Evolutionary conservation across 2,329 filamentous ascomycete genomes (phyloP).

Genomic region (Verticillium alfalfae): DNA sequence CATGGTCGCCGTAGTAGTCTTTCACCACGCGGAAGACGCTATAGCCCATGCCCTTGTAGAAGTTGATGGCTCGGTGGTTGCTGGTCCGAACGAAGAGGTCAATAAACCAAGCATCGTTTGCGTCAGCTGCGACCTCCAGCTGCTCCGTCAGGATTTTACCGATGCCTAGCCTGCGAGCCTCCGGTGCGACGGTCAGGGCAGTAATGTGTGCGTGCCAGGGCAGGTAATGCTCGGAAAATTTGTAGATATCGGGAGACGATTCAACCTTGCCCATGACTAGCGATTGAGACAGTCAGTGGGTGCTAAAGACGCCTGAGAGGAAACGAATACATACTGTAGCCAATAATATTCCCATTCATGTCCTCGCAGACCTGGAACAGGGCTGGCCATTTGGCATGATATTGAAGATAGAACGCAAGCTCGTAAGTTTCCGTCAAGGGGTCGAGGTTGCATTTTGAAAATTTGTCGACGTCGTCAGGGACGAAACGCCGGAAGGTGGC

Average conservation of each 20-base stretch:
- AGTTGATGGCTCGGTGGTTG: slow-evolving; percentile 78
- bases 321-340: slow-evolving; percentile 66
- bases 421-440: slow-evolving; percentile 98
- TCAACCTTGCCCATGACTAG: slow-evolving; percentile 96
- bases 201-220: slow-evolving; percentile 99
- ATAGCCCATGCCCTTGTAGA: slow-evolving; percentile 91
- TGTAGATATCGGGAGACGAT: slow-evolving; percentile 70
- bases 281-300: neutral
- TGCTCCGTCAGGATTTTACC: slow-evolving; percentile 77
- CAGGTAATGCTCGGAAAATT: slow-evolving; percentile 82
- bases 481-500: slow-evolving; percentile 81
- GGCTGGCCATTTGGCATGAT: slow-evolving; percentile 91
- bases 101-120: slow-evolving; percentile 86
- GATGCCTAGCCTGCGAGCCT: slow-evolving; percentile 78
- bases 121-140: slow-evolving; percentile 77
- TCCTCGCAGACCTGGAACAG: slow-evolving; percentile 92
- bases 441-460: slow-evolving; percentile 94
- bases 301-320: neutral
- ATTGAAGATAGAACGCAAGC: slow-evolving; percentile 90
- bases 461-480: slow-evolving; percentile 76
- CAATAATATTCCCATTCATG: slow-evolving; percentile 79
- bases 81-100: slow-evolving; percentile 89
- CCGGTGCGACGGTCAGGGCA: slow-evolving; percentile 84
- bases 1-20: slow-evolving; percentile 88
- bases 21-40: slow-evolving; percentile 83